Base-by-base conservation (phyloP, 257 asterid species). In the Apocynum venetum region DNA sequence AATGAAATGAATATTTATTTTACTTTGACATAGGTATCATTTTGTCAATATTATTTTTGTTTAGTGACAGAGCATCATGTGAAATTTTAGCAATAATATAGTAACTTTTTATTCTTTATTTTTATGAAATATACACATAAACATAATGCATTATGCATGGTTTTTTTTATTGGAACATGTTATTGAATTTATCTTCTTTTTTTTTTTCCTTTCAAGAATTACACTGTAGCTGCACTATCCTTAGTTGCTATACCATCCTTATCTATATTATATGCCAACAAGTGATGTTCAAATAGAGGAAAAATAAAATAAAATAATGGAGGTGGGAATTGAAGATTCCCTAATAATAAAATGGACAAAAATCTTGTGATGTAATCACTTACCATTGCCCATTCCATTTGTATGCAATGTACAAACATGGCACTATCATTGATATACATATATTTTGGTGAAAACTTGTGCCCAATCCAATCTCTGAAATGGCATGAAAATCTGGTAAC, bases 341-440 rank as follows among this genome's bases (percentile, higher is more conserved):
- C 71, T 40, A 40, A 17, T 66, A 66, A 20, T 66, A 38, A 40
- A 40, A 66, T 66, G 71, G 71, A 41, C 40, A 40, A 41, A 66
- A 40, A 41, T 66, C 71, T 65, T 5, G 25, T 38, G 35, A 31
- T 47, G 40, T 71, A 71, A 71, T 20, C 60, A 25, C 53, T 56
- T 52, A 41, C 4, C 44, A 66, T 6, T 64, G 20, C n/a, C 47
- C 70, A 13, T 35, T 36, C 20, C 46, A 36, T 64, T 19, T 36
- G 70, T 35, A 64, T 64, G 11, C 3, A 64, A 3, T 36, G n/a
- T 64, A 20, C 64, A 13, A 64, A 64, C n/a, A 64, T 36, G 47
- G 70, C 46, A n/a, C 46, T 36, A 12, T 80, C 44, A 65, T 75
- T 69, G 80, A 79, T 25, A 68, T 8, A 55, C 76, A 20, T 56